phyloP scores from a whole-genome alignment of 1,284 basidiomycete species.

The Ceratobasidium sp. region DNA sequence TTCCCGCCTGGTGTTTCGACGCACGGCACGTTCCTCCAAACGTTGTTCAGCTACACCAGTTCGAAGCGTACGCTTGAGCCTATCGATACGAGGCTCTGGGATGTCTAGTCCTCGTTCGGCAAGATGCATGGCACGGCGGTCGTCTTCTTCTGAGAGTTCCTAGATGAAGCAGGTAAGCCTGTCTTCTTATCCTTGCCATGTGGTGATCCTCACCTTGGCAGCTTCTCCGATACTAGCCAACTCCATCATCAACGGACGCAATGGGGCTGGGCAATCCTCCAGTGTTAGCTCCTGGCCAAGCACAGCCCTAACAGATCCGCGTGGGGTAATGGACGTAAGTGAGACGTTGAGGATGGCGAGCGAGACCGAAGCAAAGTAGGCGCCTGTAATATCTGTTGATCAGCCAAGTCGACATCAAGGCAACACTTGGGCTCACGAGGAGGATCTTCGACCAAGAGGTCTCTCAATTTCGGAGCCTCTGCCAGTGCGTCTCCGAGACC shows the following conservation, averaged over 20 bases:
- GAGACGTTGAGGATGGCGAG: constrained; percentile 75
- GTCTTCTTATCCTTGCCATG: background rate
- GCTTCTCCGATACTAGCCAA: constrained; percentile 63
- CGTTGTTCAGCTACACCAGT: constrained; percentile 45
- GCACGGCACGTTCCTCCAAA: constrained; percentile 26
- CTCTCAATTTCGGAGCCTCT: constrained; percentile 59
- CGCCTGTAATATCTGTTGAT: constrained; percentile 46
- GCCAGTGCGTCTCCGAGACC: constrained; percentile 72
- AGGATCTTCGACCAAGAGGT: constrained; percentile 65
- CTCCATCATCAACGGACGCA: constrained; percentile 73
- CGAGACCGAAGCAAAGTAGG: constrained; percentile 77
- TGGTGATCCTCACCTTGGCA: constrained; percentile 49
- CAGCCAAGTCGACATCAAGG: background rate
- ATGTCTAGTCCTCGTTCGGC: constrained; percentile 53
- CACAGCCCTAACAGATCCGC: constrained; percentile 65
- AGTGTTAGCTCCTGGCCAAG: constrained; percentile 61
- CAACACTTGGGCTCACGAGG: constrained; percentile 50
- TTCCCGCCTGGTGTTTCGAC: constrained; percentile 49
- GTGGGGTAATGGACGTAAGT: constrained; percentile 55
- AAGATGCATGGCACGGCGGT: constrained; percentile 59
- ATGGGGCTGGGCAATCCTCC: constrained; percentile 61
- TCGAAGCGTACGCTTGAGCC: constrained; percentile 65
- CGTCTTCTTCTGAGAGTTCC: constrained; percentile 65
- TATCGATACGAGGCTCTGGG: constrained; percentile 64
- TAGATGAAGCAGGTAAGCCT: background rate